phyloP scores from a whole-genome alignment of 176 grass and related monocot genomes.

The Eleusine indica region DNA sequence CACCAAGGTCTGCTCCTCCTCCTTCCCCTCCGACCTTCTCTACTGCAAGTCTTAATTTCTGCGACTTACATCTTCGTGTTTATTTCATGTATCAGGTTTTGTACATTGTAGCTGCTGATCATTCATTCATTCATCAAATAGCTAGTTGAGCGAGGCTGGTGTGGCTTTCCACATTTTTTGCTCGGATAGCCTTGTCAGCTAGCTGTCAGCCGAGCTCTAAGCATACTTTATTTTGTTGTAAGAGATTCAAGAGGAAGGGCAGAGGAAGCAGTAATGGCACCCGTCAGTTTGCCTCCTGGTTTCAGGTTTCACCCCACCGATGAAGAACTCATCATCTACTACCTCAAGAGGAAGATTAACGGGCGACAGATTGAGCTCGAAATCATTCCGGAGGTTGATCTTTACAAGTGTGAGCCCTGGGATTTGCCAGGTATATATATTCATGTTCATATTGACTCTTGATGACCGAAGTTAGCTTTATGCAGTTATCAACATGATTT shows the following conservation, averaged over 20 bases:
- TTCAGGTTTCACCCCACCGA: slow-evolving; percentile 95
- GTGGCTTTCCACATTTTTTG: slow-evolving; percentile 60
- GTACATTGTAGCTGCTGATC: slow-evolving; percentile 57
- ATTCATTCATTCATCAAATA: slow-evolving; percentile 45
- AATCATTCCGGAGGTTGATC: slow-evolving; percentile 93
- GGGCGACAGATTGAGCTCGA: slow-evolving; percentile 86
- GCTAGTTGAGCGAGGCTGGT: slow-evolving; percentile 42
- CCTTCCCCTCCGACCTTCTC: slow-evolving; percentile 16
- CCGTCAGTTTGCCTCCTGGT: slow-evolving; percentile 86
- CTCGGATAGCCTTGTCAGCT: slow-evolving; percentile 45
- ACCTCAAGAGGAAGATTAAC: slow-evolving; percentile 93
- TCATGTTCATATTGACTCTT: slow-evolving; percentile 18
- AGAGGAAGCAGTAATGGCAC: slow-evolving; percentile 60
- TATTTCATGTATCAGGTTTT: slow-evolving; percentile 57
- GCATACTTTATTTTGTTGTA: slow-evolving; percentile 19
- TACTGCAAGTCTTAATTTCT: slow-evolving; percentile 13
- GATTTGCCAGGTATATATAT: slow-evolving; percentile 75
- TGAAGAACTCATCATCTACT: slow-evolving; percentile 92
- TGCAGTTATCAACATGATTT: not conserved
- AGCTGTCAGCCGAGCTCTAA: slow-evolving; percentile 29
- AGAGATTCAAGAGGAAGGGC: slow-evolving; percentile 37
- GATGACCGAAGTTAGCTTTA: not conserved
- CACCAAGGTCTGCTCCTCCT: slow-evolving; percentile 46
- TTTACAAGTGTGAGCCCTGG: slow-evolving; percentile 98
- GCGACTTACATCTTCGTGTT: slow-evolving; percentile 11